Percentiles rank a stretch among this genome's conserved stretches.
Evolutionary conservation across 2,329 filamentous ascomycete genomes (phyloP).

Genomic region (Sordariomycetes sp.): DNA sequence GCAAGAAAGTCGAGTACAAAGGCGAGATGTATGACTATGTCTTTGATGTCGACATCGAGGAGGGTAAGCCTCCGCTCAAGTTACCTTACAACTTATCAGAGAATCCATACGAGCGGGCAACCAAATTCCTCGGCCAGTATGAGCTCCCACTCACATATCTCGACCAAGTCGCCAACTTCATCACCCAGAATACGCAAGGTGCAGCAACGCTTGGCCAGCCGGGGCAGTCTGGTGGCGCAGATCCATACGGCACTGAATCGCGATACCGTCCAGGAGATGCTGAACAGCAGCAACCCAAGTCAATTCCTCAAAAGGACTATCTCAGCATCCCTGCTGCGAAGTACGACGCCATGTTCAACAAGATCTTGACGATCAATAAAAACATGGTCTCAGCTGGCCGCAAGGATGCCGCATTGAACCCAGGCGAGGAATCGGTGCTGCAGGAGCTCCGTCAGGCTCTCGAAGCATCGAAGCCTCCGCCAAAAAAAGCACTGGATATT

Average conservation of each 20-base stretch:
- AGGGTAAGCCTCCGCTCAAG: slow-evolving; percentile 85
- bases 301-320: slow-evolving; percentile 72
- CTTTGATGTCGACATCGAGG: slow-evolving; percentile 93
- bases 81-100: slow-evolving; percentile 89
- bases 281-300: slow-evolving; percentile 38
- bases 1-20: slow-evolving; percentile 65
- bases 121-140: slow-evolving; percentile 83
- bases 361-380: slow-evolving; percentile 66
- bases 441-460: slow-evolving; percentile 53
- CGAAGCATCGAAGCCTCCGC: slow-evolving; percentile 43
- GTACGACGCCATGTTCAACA: slow-evolving; percentile 63
- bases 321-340: slow-evolving; percentile 70
- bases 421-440: slow-evolving; percentile 58
- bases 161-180: slow-evolving; percentile 89
- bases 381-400: slow-evolving; percentile 60
- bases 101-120: slow-evolving; percentile 85
- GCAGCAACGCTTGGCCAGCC: slow-evolving; percentile 68
- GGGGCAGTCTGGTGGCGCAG: slow-evolving; percentile 41
- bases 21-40: slow-evolving; percentile 93
- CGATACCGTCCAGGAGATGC: slow-evolving; percentile 62
- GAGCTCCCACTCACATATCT: slow-evolving; percentile 81
- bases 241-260: slow-evolving; percentile 71
- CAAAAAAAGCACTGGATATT: slow-evolving; percentile 46
- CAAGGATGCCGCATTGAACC: slow-evolving; percentile 67
- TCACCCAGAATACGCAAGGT: slow-evolving; percentile 80